Base-by-base conservation (phyloP, 1,284 basidiomycete species). In the Hypsizygus ulmarius region DNA sequence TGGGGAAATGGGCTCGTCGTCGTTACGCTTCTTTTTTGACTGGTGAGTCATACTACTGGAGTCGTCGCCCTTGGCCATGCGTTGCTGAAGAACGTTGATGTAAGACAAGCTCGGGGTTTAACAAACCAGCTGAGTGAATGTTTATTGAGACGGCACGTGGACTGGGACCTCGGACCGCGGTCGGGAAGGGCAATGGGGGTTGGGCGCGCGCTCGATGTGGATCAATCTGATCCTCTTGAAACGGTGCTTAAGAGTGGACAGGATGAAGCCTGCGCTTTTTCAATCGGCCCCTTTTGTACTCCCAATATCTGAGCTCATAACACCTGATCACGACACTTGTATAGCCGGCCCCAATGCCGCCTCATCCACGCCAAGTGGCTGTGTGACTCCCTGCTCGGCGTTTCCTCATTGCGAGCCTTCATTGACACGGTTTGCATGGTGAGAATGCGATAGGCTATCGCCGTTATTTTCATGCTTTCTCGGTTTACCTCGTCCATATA, bases 1-100 rank as follows among this genome's bases (percentile, higher is more conserved):
- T 32, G 63, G 48, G 27, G 75, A 58, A 33, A 78, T 62, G 14
- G 73, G 54, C 27, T 77, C 78, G 54, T 84, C 82, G 48, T 87
- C 85, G 54, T 72, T 65, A 51, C 80, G 81, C 64, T 84, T 90
- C 75, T 90, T 91, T 68, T 82, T 83, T 5, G 74, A 70, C 51
- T 79, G 79, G 63, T 75, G 70, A 45, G 74, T 66, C 74, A 79
- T 76, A 55, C 72, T 60, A 47, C 73, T 65, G 57, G 70, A 61
- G 54, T 78, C 72, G 64, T 75, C 74, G 57, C 71, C 68, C 65
- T 79, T 79, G 59, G 73, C 72, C 70, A 70, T 73, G 64, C 56
- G 61, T 43, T 48, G 55, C 41, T 44, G 52, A 54, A 59, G 56
- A 57, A 55, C 47, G 47, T 29, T 50, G 50, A 56, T 52, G 50